A percentile compares a stretch with the other conserved stretches of the same genome.
These are phyloP conservation scores for Monosporozyma siamensis DNA, from an alignment of 805 yeast genomes.

Conservation along the genomic window DNA sequence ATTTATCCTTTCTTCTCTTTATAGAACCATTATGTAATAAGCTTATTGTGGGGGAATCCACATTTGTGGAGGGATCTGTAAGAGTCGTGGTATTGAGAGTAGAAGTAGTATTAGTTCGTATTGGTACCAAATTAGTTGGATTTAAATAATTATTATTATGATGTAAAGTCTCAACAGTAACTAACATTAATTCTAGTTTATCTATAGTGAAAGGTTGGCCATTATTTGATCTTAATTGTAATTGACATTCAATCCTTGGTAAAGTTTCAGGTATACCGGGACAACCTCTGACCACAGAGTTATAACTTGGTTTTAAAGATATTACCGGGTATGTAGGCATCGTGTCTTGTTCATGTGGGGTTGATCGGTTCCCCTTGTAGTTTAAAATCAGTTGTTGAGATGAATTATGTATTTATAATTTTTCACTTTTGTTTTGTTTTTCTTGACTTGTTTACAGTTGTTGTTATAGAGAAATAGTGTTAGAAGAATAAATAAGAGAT, in stretches of 20 bases:
- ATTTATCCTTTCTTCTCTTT: constrained; percentile 10
- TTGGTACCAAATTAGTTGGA: background rate
- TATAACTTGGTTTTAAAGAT: constrained; percentile 41
- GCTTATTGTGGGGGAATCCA: background rate
- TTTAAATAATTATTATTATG: constrained; percentile 8
- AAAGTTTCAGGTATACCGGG: constrained; percentile 57
- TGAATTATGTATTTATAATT: no score
- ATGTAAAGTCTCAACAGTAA: constrained; percentile 42
- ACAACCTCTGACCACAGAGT: constrained; percentile 51
- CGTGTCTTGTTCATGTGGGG: background rate
- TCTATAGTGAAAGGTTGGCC: constrained; percentile 40
- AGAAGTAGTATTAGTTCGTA: background rate
- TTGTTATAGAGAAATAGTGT: no score
- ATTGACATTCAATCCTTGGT: constrained; percentile 50
- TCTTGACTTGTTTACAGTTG: no score
- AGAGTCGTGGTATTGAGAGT: background rate
- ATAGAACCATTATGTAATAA: background rate
- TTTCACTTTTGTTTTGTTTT: no score
- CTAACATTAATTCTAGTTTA: constrained; percentile 39
- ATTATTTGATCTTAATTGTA: constrained; percentile 44
- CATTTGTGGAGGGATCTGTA: background rate
- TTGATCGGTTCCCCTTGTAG: background rate
- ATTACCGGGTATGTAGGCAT: constrained; percentile 25
- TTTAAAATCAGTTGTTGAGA: no score
- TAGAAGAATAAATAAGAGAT: no score